Evolutionary conservation across 2,329 filamentous ascomycete genomes (phyloP), one percentile per base, ranked within the genome.

Genomic region (Monilinia vaccinii-corymbosi): DNA sequence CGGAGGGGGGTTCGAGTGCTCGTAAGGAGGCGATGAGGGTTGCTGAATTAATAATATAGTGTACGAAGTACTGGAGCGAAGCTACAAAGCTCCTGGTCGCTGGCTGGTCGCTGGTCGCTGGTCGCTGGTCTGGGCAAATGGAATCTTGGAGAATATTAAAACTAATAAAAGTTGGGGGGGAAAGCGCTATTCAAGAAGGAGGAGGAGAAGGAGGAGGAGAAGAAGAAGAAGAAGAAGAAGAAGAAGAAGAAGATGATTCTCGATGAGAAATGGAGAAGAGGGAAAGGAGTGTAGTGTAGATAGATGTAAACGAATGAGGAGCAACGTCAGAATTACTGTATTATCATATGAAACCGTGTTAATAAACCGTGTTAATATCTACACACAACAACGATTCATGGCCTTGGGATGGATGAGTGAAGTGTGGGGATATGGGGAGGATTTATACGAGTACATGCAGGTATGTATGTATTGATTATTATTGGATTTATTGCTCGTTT

Each of bases 291-390:
- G 49, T 51, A 23, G 18, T 10, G 16, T 28, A 23, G n/a, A 16
- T 16, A 36, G 31, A 44, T 16, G 52, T 46, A 32, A 45, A 46
- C 9, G 50, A 11, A 25, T 16, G 40, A 55, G 28, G 7, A 14
- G 11, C 31, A 18, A 32, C 9, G 18, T 25, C 31, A 18, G 21
- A 13, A 42, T 55, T 36, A 28, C 13, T 40, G 18, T 16, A 40
- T 32, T 36, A 23, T 55, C 38, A 46, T 40, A 46, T 59, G 57
- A 59, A 59, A 53, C 31, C 57, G 57, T 59, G 57, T 59, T 59
- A 59, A 52, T 53, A 58, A 59, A 53, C 31, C 57, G 57, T 59
- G 57, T 59, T 59, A 59, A 52, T 53, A 58, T 51, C 46, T 34
- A 56, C 25, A 28, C 6, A 28, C 25, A 28, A 28, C 32, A 49